A percentile compares a stretch with the other conserved stretches of the same genome.
phyloP scores from a whole-genome alignment of 139 green algal species.

The Closterium sp. region DNA sequence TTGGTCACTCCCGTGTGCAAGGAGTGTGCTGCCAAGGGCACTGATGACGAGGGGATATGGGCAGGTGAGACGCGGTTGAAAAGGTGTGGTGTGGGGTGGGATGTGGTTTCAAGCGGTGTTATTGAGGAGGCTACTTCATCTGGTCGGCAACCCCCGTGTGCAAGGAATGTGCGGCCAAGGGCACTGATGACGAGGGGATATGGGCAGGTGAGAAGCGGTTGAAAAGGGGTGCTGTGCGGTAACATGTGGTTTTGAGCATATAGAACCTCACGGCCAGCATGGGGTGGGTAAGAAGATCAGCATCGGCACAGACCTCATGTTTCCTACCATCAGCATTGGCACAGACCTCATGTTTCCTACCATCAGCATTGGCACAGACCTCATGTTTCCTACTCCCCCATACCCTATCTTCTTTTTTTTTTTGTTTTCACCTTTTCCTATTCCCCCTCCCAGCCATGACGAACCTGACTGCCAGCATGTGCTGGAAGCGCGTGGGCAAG shows the following conservation, averaged over 20 bases:
- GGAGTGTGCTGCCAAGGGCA: background rate
- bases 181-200: background rate
- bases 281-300: background rate
- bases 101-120: no score
- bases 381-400: background rate
- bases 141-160: no score
- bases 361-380: no score
- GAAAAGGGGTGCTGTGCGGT: no score
- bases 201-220: slow-evolving; percentile 7
- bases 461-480: background rate
- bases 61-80: background rate
- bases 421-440: no score
- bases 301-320: no score
- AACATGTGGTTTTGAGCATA: background rate
- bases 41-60: slow-evolving; percentile 9
- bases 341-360: no score
- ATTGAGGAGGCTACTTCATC: no score
- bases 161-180: no score
- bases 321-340: no score
- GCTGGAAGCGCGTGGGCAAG: slow-evolving; percentile 23
- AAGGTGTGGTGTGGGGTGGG: no score
- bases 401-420: no score
- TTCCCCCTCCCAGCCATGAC: background rate
- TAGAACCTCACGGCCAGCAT: background rate
- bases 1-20: slow-evolving; percentile 32